A percentile compares a stretch with the other conserved stretches of the same genome.
These are phyloP conservation scores for Kluyveromyces sp. DNA, from an alignment of 1,139 yeast genomes.

Conservation along the genomic window DNA sequence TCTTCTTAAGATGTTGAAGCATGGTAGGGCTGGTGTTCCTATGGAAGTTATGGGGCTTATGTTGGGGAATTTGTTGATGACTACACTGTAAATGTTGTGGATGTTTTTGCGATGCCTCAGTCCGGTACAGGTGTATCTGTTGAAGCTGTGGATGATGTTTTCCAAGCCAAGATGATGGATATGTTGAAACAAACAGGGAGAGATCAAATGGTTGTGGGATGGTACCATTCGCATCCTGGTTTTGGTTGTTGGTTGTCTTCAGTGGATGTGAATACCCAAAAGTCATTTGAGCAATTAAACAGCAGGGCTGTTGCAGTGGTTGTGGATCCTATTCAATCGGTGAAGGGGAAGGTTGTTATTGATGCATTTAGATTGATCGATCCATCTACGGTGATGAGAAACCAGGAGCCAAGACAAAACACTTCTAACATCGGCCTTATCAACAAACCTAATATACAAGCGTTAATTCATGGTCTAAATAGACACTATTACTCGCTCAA, in stretches of 20 bases:
- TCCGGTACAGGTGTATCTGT: conserved; percentile 98
- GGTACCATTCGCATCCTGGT: conserved; percentile 99
- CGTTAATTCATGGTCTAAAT: conserved; percentile 92
- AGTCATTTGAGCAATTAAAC: conserved; percentile 91
- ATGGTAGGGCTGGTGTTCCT: conserved; percentile 98
- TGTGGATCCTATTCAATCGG: conserved; percentile 96
- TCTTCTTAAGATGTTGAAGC: conserved; percentile 89
- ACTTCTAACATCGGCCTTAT: conserved; percentile 93
- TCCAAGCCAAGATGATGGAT: conserved; percentile 99
- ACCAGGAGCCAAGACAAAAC: conserved; percentile 96
- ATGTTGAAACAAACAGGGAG: conserved; percentile 98
- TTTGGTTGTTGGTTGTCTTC: conserved; percentile 99
- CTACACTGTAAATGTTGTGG: conserved; percentile 92
- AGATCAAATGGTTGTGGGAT: conserved; percentile 97
- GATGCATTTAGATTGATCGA: conserved; percentile 96
- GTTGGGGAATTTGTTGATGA: conserved; percentile 97
- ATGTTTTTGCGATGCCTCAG: conserved; percentile 99
- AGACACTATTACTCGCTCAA: conserved; percentile 94
- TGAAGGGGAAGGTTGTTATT: conserved; percentile 96
- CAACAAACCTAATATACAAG: conserved; percentile 97
- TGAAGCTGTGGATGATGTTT: conserved; percentile 98
- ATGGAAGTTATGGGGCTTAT: conserved; percentile 99
- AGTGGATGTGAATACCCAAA: conserved; percentile 96
- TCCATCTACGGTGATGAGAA: conserved; percentile 83
- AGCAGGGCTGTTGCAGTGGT: conserved; percentile 96